Base-by-base conservation (phyloP, 331 rosid genomes). In the Malus hybrid region DNA sequence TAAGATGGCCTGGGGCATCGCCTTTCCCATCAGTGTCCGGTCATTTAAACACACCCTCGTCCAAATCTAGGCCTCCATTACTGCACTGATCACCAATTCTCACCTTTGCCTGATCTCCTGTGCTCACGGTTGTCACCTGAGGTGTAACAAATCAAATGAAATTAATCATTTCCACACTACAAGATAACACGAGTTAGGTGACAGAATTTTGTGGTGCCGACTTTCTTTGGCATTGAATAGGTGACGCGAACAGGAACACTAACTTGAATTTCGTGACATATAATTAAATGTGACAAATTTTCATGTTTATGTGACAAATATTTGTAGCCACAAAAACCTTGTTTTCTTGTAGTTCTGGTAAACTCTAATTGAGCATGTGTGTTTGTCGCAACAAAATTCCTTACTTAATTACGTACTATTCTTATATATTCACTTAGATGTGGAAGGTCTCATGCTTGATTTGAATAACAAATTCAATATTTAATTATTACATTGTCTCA, bases 41-140 rank as follows among this genome's bases (percentile, higher is more conserved):
- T 29, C 66, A n/a, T 8, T 77, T 77, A 75, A 85, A 90, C 56
- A 85, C 93, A 0, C 86, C 85, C 0, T 71, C 79, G 9, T 90
- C 96, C 87, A 88, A 71, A 83, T 91, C 97, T 20, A 91, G 67
- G 6, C 90, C 93, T 83, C 93, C 94, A 10, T 87, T 89, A 70
- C 80, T 77, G 81, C 92, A 89, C 69, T 89, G 88, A 46, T 89
- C 92, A 1, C 84, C 87, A 3, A 88, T 91, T 34, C 92, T 87
- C 81, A 84, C 96, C 4, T 70, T 90, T 69, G 16, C 20, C n/a
- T 86, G 79, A 1, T 86, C 83, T 24, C 86, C 83, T 0, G 93
- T 87, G 8, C 84, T 28, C 1, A 60, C 36, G n/a, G 87, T 89
- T 2, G 92, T 90, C 75, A 88, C 95, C 92, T 86, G 16, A 11